Evolutionary conservation across 169 alveolate species (phyloP).

Genomic region (Plasmodium cynomolgi): DNA sequence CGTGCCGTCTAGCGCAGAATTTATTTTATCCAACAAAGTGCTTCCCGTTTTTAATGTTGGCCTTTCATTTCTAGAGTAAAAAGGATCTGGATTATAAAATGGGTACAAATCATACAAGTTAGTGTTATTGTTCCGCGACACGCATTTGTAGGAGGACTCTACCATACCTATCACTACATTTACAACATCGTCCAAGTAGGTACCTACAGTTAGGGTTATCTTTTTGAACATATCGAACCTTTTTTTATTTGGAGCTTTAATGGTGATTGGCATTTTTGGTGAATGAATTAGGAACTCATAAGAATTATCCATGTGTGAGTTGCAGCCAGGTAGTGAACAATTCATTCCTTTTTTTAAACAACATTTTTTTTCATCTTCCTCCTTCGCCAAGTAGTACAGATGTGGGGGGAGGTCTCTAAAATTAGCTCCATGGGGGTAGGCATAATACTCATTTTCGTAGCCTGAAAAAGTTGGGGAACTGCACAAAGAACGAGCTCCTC

Average conservation of each 20-base stretch:
- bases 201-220: conserved; percentile 58
- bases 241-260: neutral
- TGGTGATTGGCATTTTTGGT: neutral
- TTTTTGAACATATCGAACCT: conserved; percentile 58
- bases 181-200: conserved; percentile 59
- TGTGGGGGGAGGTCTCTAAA: conserved; percentile 6
- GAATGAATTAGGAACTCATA: conserved; percentile 41
- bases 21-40: conserved; percentile 47
- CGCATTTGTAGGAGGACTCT: conserved; percentile 21
- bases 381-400: conserved; percentile 22
- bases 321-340: conserved; percentile 17
- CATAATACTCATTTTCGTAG: conserved; percentile 16
- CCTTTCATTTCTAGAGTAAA: conserved; percentile 61
- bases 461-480: conserved; percentile 4
- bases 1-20: conserved; percentile 57
- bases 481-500: conserved; percentile 1
- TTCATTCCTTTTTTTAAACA: conserved; percentile 23
- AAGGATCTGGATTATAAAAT: conserved; percentile 74
- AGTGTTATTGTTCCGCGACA: neutral
- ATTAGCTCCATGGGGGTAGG: neutral
- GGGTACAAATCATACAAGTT: conserved; percentile 65
- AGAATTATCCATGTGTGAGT: neutral
- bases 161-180: conserved; percentile 46
- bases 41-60: conserved; percentile 73
- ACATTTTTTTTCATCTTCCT: neutral